Base-by-base conservation (phyloP, 345 rosid species). In the Cochlearia excelsa region DNA sequence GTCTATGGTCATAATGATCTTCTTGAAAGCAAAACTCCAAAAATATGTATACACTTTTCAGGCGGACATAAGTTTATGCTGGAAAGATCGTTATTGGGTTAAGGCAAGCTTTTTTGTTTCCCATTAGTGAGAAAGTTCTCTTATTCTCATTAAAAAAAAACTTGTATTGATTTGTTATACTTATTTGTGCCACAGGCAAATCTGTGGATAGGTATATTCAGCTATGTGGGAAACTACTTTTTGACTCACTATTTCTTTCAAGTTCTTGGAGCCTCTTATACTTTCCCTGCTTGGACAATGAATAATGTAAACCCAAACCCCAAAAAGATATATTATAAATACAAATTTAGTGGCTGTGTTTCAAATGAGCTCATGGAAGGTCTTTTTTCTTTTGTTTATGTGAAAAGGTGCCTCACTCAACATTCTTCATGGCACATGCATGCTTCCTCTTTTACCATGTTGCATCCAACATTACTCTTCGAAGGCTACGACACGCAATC, bases 171-270 rank as follows among this genome's bases (percentile, higher is more conserved):
- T 30, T 33, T 11, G 48, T 3, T 34, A 56, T 43, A 16, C 9
- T 61, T 63, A 4, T 59, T 50, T 51, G 40, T 71, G 16, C 64
- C 60, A 65, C 90, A 93, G 96, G 97, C 97, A 39, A 89, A 82
- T 79, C 67, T 93, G 9, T 93, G 99, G 97, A 85, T 87, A 59
- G 70, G 81, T 63, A 75, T 85, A 42, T 93, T 89, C 69, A 90
- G 99, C 75, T 90, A 93, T 54, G 96, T 93, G 26, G 97, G 97
- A 40, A 93, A 93, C 68, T 93, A 93, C 83, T 93, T 93, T 65
- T 93, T 96, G 99, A 90, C 99, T 7, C 99, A 93, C 64, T 93
- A 89, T 70, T 93, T 93, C 88, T 93, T 93, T 77, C 74, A 90
- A 30, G 95, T 93, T 72, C 62, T 93, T 78, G 99, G 97, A 64